phyloP scores from a whole-genome alignment of 2,329 filamentous ascomycete genomes.

The Graphilbum sp. region DNA sequence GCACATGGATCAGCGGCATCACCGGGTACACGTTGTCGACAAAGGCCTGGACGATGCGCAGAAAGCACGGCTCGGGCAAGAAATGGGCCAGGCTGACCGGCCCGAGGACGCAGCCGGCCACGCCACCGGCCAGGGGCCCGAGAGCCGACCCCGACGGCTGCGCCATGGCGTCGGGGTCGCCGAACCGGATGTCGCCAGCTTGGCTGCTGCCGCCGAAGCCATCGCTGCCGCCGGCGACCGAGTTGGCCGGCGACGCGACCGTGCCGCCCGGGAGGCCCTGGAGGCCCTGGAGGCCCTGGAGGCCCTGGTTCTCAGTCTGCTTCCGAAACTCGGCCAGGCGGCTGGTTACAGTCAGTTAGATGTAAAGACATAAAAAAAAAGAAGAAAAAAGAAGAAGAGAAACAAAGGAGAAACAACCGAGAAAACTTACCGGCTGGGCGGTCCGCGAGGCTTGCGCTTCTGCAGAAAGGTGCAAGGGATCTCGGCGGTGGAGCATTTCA shows the following conservation, averaged over 20 bases:
- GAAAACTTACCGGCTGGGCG: slow-evolving; percentile 8
- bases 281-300: too few relatives aligned
- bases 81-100: slow-evolving; percentile 7
- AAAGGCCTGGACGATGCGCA: slow-evolving; percentile 10
- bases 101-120: slow-evolving; percentile 4
- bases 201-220: neutral
- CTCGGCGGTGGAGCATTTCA: slow-evolving; percentile 7
- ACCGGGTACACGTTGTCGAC: slow-evolving; percentile 10
- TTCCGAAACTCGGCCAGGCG: neutral
- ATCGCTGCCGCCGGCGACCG: neutral
- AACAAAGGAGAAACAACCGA: neutral
- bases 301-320: neutral
- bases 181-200: too few relatives aligned
- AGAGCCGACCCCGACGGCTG: neutral
- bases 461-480: slow-evolving; percentile 12
- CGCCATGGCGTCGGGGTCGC: too few relatives aligned
- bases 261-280: too few relatives aligned
- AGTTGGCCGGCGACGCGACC: neutral
- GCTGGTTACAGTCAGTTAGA: neutral
- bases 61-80: slow-evolving; percentile 8
- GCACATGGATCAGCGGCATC: slow-evolving; percentile 10
- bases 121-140: neutral
- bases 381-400: neutral
- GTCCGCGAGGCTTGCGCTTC: slow-evolving; percentile 10
- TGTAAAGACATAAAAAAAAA: neutral